A percentile compares a stretch with the other conserved stretches of the same genome.
phyloP scores from a whole-genome alignment of 2,329 filamentous ascomycete species.

The Emmonsiellopsis sp. region DNA sequence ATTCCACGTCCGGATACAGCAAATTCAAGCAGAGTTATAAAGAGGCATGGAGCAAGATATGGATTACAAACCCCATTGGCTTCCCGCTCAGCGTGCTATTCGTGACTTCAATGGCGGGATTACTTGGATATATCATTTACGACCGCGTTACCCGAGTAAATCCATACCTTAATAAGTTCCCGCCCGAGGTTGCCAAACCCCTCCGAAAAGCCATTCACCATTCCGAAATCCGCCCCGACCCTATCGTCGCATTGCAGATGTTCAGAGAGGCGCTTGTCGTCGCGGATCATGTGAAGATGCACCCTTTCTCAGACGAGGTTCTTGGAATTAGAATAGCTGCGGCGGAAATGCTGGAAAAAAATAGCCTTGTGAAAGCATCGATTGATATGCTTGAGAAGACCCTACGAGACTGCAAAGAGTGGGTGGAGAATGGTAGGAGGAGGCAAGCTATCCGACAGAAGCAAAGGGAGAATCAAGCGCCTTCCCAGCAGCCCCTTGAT shows the following conservation, averaged over 20 bases:
- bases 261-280: slow-evolving; percentile 71
- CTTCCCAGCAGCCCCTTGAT: slow-evolving; percentile 11
- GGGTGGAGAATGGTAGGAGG: slow-evolving; percentile 22
- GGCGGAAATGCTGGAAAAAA: slow-evolving; percentile 68
- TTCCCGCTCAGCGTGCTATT: slow-evolving; percentile 34
- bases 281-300: slow-evolving; percentile 65
- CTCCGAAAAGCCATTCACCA: slow-evolving; percentile 82
- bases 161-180: slow-evolving; percentile 35
- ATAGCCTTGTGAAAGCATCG: slow-evolving; percentile 59
- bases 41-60: slow-evolving; percentile 30
- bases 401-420: slow-evolving; percentile 54
- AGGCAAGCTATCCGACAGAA: slow-evolving; percentile 14
- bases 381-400: slow-evolving; percentile 73
- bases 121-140: slow-evolving; percentile 35
- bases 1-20: slow-evolving; percentile 17
- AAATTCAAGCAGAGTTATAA: slow-evolving; percentile 25
- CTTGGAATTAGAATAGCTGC: slow-evolving; percentile 81
- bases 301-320: slow-evolving; percentile 85
- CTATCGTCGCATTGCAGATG: slow-evolving; percentile 68
- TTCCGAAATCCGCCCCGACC: slow-evolving; percentile 66
- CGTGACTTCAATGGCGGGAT: slow-evolving; percentile 23
- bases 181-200: slow-evolving; percentile 42
- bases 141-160: slow-evolving; percentile 34
- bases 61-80: slow-evolving; percentile 35
- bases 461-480: slow-evolving; percentile 8